Evolutionary conservation across 2,329 filamentous ascomycete genomes (phyloP).

Genomic region (Xylariaceae sp.): DNA sequence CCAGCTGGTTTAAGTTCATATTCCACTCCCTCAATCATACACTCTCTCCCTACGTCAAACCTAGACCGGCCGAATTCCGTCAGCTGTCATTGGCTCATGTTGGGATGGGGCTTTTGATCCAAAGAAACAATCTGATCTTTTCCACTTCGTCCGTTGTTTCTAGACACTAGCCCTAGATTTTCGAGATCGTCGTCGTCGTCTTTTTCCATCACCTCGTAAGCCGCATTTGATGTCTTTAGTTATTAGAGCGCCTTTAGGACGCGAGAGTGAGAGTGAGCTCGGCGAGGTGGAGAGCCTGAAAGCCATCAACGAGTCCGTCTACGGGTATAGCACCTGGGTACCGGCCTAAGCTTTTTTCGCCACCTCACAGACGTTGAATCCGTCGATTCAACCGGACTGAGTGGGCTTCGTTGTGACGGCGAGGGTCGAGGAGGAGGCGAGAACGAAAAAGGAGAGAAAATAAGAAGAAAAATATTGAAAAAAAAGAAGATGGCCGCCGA

Average conservation of each 20-base stretch:
- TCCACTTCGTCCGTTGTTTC: constrained; percentile 12
- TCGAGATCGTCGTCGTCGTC: constrained; percentile 5
- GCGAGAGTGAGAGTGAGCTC: constrained; percentile 35
- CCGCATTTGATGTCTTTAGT: constrained; percentile 43
- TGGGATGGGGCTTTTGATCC: constrained; percentile 16
- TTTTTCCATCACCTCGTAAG: constrained; percentile 25
- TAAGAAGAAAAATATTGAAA: not conserved
- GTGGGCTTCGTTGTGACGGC: constrained; percentile 10
- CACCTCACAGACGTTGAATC: constrained; percentile 2
- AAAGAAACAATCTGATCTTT: not conserved
- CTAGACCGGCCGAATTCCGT: constrained; percentile 15
- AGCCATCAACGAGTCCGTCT: constrained; percentile 26
- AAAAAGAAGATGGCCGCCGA: constrained; percentile 39
- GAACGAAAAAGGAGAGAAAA: not conserved
- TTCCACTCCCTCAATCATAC: no score
- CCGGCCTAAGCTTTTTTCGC: constrained; percentile 20
- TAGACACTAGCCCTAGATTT: constrained; percentile 10
- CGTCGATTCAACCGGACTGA: constrained; percentile 7
- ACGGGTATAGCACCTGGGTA: constrained; percentile 31
- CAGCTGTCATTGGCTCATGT: constrained; percentile 32
- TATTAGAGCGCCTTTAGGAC: constrained; percentile 25
- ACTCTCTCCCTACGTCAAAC: constrained; percentile 16
- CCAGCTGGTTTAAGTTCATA: constrained; percentile 26
- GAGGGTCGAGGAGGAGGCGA: constrained; percentile 24
- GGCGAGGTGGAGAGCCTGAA: constrained; percentile 35